Base-by-base conservation (phyloP, 176 grass and related monocot genomes). In the Tillandsia fasciculata region DNA sequence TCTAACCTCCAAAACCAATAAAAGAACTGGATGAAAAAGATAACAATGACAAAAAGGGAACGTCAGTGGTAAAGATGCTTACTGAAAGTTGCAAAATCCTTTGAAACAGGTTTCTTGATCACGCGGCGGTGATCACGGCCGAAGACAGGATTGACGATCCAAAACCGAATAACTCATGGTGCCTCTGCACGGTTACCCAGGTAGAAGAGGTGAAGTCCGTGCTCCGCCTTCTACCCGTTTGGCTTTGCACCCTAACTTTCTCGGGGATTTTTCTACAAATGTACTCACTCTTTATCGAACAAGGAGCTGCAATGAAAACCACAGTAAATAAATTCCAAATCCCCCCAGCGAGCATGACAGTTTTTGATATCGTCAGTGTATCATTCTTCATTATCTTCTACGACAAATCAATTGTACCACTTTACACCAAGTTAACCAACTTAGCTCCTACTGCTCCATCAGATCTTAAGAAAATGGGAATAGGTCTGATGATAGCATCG, bases 141-240 rank as follows among this genome's bases (percentile, higher is more conserved):
- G 67, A 86, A 54, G 72, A 68, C 70, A 66, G 64, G 78, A 57
- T 42, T 63, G 33, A 49, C 12, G 9, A 20, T 20, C 1, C 61
- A 33, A 52, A 8, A 0, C 8, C 23, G 17, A 42, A 59, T 9
- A 27, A 51, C 6, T 49, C 67, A 69, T 69, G 67, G 67, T 10
- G 49, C 11, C n/a, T 56, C 12, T 15, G 71, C 54, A 94, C 90
- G 24, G 52, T 89, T 51, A 84, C 83, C 23, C 66, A 89, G 74
- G 80, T 86, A 20, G 90, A 94, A 71, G 90, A 94, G 70, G 90
- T 94, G 68, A 94, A 94, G 75, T 83, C 82, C 72, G 80, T 94
- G 78, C 15, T 82, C 74, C 86, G 82, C 27, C 71, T 94, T 50
- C 72, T 94, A 5, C 90, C 90, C 10, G 82, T 93, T 71, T 93